phyloP scores from a whole-genome alignment of 208 protist genomes.

The Trypanosoma caninum region DNA sequence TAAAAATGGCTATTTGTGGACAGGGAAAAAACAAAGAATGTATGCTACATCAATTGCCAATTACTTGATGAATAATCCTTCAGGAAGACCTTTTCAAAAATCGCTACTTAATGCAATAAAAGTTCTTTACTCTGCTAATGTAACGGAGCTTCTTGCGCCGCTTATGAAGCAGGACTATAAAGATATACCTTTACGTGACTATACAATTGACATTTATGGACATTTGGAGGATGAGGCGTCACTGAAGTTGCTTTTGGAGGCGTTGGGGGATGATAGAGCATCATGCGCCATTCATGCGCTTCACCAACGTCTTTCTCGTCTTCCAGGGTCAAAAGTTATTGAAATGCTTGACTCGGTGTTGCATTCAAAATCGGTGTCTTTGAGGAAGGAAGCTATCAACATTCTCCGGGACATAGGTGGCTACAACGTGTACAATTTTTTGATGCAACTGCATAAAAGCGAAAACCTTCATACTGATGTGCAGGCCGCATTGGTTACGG shows the following conservation, averaged over 20 bases:
- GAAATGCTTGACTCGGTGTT: slow-evolving; percentile 1
- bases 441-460: slow-evolving; percentile 2
- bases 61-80: neutral
- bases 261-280: slow-evolving; percentile 3
- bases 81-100: neutral
- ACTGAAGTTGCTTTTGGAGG: neutral
- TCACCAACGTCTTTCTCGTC: slow-evolving; percentile 3
- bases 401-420: neutral
- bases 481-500: slow-evolving; percentile 8
- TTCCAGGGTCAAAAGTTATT: slow-evolving; percentile 3
- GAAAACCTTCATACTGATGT: slow-evolving; percentile 10
- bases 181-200: neutral
- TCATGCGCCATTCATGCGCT: slow-evolving; percentile 10
- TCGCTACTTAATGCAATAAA: neutral
- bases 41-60: slow-evolving; percentile 16
- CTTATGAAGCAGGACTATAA: neutral
- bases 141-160: neutral
- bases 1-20: slow-evolving; percentile 11
- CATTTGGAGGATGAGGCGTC: slow-evolving; percentile 7
- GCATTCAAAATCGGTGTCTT: slow-evolving; percentile 11
- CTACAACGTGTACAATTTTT: slow-evolving; percentile 4
- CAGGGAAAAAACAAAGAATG: slow-evolving; percentile 10
- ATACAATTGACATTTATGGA: slow-evolving; percentile 7
- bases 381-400: slow-evolving; percentile 12
- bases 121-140: slow-evolving; percentile 8